Evolutionary conservation across 1,284 basidiomycete genomes (phyloP).

Genomic region (Cronartium quercuum): DNA sequence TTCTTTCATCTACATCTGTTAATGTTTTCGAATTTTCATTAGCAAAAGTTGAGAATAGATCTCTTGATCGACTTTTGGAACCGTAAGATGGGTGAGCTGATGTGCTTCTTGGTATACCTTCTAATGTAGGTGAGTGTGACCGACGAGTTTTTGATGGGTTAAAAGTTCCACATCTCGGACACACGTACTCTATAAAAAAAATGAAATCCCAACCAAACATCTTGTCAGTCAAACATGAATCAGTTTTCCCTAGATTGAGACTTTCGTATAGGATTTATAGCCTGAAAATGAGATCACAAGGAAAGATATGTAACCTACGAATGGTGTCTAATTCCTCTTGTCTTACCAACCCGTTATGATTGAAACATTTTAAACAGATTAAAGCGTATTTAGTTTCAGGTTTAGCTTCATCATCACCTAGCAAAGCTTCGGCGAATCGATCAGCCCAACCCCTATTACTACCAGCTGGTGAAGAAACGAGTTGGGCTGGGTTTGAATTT

Average conservation of each 20-base stretch:
- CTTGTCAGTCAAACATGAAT: neutral
- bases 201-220: neutral
- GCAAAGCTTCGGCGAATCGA: constrained; percentile 73
- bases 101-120: neutral
- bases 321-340: constrained; percentile 82
- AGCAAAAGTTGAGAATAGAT: neutral
- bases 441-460: constrained; percentile 62
- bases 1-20: neutral
- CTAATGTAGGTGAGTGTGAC: neutral
- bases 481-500: neutral
- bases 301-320: constrained; percentile 58
- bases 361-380: constrained; percentile 86
- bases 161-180: constrained; percentile 36
- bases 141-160: constrained; percentile 16
- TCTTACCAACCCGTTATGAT: constrained; percentile 88
- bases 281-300: neutral
- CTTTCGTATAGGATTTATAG: neutral
- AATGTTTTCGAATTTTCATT: neutral
- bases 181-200: constrained; percentile 29
- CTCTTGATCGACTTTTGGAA: neutral
- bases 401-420: constrained; percentile 71
- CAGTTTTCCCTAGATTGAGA: neutral
- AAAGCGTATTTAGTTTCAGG: constrained; percentile 67
- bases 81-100: neutral
- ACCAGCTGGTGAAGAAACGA: constrained; percentile 7